phyloP scores from a whole-genome alignment of 768 basidiomycete genomes.

The Imleria badia region DNA sequence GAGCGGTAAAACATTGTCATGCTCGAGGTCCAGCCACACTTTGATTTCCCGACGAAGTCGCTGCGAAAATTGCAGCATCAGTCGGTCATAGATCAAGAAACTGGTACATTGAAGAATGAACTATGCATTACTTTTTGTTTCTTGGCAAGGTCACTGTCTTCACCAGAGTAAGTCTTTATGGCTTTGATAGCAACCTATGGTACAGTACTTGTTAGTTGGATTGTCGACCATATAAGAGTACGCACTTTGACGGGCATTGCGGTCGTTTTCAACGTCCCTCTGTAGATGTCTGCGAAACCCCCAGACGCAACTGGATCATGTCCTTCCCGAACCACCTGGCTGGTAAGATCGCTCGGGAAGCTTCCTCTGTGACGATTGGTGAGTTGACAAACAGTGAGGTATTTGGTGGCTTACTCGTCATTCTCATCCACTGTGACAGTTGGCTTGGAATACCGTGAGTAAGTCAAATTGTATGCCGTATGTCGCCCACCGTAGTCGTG shows the following conservation, averaged over 20 bases:
- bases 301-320: neutral
- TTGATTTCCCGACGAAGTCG: slow-evolving; percentile 5
- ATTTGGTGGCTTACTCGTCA: neutral
- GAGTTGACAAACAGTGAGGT: neutral
- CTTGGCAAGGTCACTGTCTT: slow-evolving; percentile 4
- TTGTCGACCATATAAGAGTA: neutral
- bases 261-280: neutral
- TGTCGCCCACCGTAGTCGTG: neutral
- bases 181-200: slow-evolving; percentile 8
- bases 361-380: neutral
- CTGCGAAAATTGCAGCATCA: slow-evolving; percentile 3
- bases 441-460: neutral
- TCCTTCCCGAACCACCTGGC: neutral
- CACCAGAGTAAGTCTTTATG: slow-evolving; percentile 1
- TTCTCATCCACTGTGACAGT: neutral
- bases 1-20: neutral
- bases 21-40: neutral
- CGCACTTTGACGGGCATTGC: neutral
- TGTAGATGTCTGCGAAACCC: slow-evolving; percentile 9
- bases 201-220: neutral
- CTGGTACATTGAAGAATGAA: neutral
- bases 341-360: neutral
- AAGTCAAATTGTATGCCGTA: neutral
- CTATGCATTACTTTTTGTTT: slow-evolving; percentile 11
- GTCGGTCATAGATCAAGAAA: neutral